These are phyloP conservation scores for Septoria linicola DNA, from an alignment of 2,329 filamentous ascomycete species.

Conservation along the genomic window DNA sequence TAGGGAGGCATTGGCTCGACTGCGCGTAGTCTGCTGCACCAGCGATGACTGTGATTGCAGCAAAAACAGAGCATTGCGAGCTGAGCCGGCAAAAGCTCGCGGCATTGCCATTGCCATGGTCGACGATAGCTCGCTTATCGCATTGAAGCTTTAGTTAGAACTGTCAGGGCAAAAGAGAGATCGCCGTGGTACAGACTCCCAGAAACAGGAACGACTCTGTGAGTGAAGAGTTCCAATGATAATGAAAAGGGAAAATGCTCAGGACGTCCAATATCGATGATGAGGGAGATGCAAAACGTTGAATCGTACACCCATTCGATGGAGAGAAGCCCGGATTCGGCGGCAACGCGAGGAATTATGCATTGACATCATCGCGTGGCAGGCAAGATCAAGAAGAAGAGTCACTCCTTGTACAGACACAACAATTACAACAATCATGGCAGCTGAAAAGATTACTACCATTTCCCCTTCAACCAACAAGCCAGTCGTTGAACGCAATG, in stretches of 20 bases:
- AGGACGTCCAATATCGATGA: too few relatives aligned
- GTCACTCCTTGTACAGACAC: not conserved
- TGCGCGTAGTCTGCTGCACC: constrained; percentile 11
- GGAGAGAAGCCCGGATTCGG: too few relatives aligned
- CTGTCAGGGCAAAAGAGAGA: too few relatives aligned
- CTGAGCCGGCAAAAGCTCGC: constrained; percentile 25
- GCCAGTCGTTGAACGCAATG: constrained; percentile 75
- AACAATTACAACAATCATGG: constrained; percentile 42
- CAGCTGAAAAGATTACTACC: constrained; percentile 63
- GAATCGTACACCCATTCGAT: too few relatives aligned
- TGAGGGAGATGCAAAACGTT: too few relatives aligned
- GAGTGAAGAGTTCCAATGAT: too few relatives aligned
- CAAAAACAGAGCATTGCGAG: constrained; percentile 18
- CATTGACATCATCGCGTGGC: not conserved
- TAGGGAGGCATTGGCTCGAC: constrained; percentile 15
- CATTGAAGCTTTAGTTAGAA: constrained; percentile 18
- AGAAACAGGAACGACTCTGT: too few relatives aligned
- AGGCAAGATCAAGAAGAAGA: constrained; percentile 8
- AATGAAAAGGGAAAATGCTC: too few relatives aligned
- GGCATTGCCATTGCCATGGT: constrained; percentile 28
- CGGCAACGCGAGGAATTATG: too few relatives aligned
- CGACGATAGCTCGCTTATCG: constrained; percentile 19
- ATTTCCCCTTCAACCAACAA: constrained; percentile 90
- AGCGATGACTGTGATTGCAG: not conserved
- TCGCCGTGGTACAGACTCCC: too few relatives aligned